Evolutionary conservation across 2,329 filamentous ascomycete genomes (phyloP).

Genomic region (Aspergillus texensis): DNA sequence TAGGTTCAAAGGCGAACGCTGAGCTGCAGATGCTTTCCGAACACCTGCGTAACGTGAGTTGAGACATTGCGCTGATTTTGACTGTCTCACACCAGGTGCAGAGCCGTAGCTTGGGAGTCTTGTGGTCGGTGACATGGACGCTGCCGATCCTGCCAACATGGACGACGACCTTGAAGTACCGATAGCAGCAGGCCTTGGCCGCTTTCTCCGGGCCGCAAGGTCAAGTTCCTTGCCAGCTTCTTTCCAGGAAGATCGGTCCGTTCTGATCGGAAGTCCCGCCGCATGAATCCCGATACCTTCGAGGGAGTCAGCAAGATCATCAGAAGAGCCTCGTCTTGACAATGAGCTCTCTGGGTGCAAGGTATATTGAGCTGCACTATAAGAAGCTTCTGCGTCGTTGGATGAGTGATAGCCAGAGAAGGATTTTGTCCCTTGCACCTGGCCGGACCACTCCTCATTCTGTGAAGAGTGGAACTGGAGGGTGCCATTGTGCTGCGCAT

Average conservation of each 20-base stretch:
- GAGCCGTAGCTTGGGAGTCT: conserved; percentile 35
- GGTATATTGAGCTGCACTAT: conserved; percentile 36
- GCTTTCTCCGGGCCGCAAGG: conserved; percentile 49
- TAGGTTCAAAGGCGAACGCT: conserved; percentile 51
- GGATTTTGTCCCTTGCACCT: conserved; percentile 21
- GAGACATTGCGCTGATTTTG: conserved; percentile 49
- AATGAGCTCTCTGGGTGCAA: conserved; percentile 36
- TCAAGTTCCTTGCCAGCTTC: conserved; percentile 46
- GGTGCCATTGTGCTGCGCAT: conserved; percentile 4
- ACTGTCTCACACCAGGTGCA: conserved; percentile 47
- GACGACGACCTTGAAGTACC: conserved; percentile 44
- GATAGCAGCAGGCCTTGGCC: conserved; percentile 50
- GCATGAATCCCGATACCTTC: conserved; percentile 41
- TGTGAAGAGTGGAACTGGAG: conserved; percentile 18
- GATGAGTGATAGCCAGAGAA: conserved; percentile 22
- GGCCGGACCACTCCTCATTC: conserved; percentile 31
- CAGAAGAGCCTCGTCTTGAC: conserved; percentile 36
- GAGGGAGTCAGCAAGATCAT: conserved; percentile 37
- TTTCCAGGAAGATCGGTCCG: conserved; percentile 35
- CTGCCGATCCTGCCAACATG: conserved; percentile 37
- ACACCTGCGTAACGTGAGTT: conserved; percentile 50
- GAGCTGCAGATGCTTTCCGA: conserved; percentile 48
- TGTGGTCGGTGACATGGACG: conserved; percentile 46
- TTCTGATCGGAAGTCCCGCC: conserved; percentile 27
- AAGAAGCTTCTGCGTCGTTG: conserved; percentile 30